Evolutionary conservation across 257 asterid species (phyloP), one percentile per base, ranked within the genome.

Genomic region (Nicotiana paniculata): DNA sequence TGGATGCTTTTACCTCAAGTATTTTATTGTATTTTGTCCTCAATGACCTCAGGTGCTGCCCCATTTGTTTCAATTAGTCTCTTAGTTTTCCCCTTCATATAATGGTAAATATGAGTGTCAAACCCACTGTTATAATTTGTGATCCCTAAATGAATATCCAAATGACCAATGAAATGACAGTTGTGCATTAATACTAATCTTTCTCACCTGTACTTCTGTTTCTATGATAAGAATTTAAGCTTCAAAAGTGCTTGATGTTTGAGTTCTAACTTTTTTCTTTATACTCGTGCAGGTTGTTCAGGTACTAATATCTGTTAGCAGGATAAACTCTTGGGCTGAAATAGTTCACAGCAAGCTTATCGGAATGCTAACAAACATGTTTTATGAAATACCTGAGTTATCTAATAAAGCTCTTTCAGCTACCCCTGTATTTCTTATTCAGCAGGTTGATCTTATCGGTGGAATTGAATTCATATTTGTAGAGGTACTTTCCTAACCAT

Each of bases 291-390:
- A 96, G 99, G 98, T 96, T 83, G 90, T 96, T 78, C 91, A 93
- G 90, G 93, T 87, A 84, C 95, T 96, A 70, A 88, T 92, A 89
- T 90, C 86, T 83, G 91, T 93, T 81, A 94, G 99, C 86, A 89
- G 97, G 88, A 92, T 88, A 85, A 90, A 96, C 87, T 92, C 93
- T 55, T 96, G 99, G 99, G 98, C 98, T 35, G 98, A 93, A 90
- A 91, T 93, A 83, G 97, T 96, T 88, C 98, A 92, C 85, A 89
- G 93, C 95, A 93, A 94, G 88, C 98, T 96, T 75, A 88, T 96
- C 85, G 93, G 96, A 90, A 93, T 96, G 96, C 86, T 96, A 90
- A 89, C 99, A 37, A 93, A 90, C 90, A 91, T 96, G 97, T 96
- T 94, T 86, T 96, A 96, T 87, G 89, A 94, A 86, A 88, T 86